Base-by-base conservation (phyloP, 176 grass and related monocot genomes). In the Cenchrus purpureus region DNA sequence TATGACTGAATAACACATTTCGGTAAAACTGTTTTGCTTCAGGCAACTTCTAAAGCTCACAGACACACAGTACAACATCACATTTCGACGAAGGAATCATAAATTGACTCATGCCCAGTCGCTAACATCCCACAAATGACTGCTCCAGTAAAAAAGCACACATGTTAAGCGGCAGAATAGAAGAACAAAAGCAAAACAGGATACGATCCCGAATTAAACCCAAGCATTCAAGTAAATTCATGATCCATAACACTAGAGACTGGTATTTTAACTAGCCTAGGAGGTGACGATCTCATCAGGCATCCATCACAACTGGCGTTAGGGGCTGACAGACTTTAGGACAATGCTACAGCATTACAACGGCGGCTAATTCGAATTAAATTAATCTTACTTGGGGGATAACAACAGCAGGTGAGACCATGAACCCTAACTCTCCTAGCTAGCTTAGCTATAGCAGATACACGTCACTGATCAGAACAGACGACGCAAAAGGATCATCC, bases 341-440 rank as follows among this genome's bases (percentile, higher is more conserved):
- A 82, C 53, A 82, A 28, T 1, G 56, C 76, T 80, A 87, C 81
- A 81, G 63, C 53, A 76, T 87, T 87, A 84, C 76, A 81, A 81
- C 55, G 20, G 63, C 56, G 31, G 32, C 85, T 91, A 82, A 82
- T 76, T 57, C 73, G 12, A 71, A 82, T 82, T 59, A 91, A 81
- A 84, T 80, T 84, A 84, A 90, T 90, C 61, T 80, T 84, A 90
- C 87, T 63, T 12, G 4, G 77, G 76, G 4, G 77, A 61, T 46
- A 45, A 85, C 72, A 55, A 77, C 70, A 84, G 59, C 81, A 66
- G 43, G 65, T 15, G 85, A 91, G 85, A 84, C 52, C 85, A 65
- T 84, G 76, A 71, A 65, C 54, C 77, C 85, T 88, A 84, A 87
- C 57, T 81, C 85, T 91, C 89, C 85, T 87, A 91, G 85, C 80